phyloP scores from a whole-genome alignment of 106 monocot species.

The Dendrobium officinale region DNA sequence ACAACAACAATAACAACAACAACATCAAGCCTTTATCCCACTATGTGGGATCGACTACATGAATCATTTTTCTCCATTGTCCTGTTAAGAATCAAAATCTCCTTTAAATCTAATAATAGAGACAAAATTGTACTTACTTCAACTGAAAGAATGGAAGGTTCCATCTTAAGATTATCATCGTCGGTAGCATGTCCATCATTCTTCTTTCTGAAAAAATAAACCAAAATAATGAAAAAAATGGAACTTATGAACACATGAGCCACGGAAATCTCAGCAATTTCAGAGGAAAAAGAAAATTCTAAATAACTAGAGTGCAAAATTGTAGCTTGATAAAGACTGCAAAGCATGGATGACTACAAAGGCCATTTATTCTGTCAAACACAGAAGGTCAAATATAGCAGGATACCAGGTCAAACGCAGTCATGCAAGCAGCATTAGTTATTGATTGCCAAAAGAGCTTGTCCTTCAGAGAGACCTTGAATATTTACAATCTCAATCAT shows the following conservation, averaged over 20 bases:
- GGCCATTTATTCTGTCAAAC: background rate
- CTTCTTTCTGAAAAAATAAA: conserved; percentile 48
- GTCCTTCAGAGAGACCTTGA: background rate
- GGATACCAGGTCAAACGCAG: background rate
- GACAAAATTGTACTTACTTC: conserved; percentile 48
- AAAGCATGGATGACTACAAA: background rate
- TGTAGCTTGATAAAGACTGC: background rate
- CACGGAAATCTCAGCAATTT: background rate
- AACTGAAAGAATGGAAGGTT: conserved; percentile 88
- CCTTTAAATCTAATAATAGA: no score
- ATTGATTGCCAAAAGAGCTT: background rate
- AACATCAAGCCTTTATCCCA: no score
- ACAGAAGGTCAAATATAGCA: background rate
- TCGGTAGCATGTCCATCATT: conserved; percentile 23
- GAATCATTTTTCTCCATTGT: no score
- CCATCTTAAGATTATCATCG: conserved; percentile 26
- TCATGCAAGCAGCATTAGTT: background rate
- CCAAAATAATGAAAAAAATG: background rate
- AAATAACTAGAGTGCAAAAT: background rate
- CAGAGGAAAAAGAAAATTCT: background rate
- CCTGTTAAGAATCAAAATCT: no score
- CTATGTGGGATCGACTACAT: no score
- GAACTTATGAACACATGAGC: background rate
- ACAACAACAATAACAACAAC: no score
- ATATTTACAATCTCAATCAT: conserved; percentile 1